These are phyloP conservation scores for Anisodus tanguticus DNA, from an alignment of 257 asterid genomes.

Conservation along the genomic window DNA sequence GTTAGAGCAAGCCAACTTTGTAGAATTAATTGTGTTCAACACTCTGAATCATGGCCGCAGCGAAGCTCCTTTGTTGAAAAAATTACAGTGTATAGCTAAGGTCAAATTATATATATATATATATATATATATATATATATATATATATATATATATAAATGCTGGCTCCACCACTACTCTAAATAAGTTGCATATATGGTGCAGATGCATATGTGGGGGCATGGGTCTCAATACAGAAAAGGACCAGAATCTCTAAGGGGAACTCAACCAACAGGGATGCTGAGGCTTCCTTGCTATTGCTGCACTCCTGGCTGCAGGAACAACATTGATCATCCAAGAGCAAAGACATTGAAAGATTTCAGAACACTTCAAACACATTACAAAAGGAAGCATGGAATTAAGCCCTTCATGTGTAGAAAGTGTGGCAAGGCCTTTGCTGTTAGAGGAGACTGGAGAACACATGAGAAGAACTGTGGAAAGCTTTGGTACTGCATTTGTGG, in stretches of 20 bases:
- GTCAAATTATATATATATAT: no score
- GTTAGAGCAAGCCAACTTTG: no score
- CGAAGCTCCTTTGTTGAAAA: no score
- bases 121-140: no score
- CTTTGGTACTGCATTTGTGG: constrained; percentile 90
- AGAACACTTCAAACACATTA: constrained; percentile 93
- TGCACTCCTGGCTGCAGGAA: constrained; percentile 81
- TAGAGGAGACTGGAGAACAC: constrained; percentile 89
- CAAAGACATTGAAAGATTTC: constrained; percentile 84
- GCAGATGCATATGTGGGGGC: constrained; percentile 99
- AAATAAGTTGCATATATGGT: not conserved
- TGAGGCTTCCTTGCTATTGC: constrained; percentile 85
- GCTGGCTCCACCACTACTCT: no score
- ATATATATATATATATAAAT: no score
- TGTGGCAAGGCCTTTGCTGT: constrained; percentile 84
- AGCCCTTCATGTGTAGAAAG: constrained; percentile 85
- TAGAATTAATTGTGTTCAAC: no score
- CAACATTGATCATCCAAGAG: constrained; percentile 87
- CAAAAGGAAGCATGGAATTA: constrained; percentile 90
- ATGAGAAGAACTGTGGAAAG: constrained; percentile 85
- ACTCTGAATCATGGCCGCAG: no score
- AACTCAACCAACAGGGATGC: constrained; percentile 90
- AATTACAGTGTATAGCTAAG: no score
- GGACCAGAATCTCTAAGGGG: constrained; percentile 94
- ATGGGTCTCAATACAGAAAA: constrained; percentile 87